Base-by-base conservation (phyloP, 169 alveolate species). In the Cryptosporidium tyzzeri region DNA sequence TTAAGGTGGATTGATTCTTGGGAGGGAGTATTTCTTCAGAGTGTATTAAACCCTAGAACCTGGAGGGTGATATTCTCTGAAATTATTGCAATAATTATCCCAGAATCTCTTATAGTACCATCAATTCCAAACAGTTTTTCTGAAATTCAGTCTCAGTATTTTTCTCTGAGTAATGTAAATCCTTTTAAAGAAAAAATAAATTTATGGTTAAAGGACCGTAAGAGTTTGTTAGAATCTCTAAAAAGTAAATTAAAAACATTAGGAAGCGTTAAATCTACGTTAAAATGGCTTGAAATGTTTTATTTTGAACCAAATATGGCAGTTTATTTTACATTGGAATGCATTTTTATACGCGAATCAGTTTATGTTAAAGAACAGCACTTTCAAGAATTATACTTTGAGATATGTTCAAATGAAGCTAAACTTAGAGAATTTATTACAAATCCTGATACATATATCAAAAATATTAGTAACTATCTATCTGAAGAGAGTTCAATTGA, bases 261-360 rank as follows among this genome's bases (percentile, higher is more conserved):
- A 41, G 44, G 18, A 9, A 62, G 26, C 1, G 16, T 21, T 26
- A 45, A 80, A 23, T 80, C 75, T 21, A 80, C 89, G 44, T 50
- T 41, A 16, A 39, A 62, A 26, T 80, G 89, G 89, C 45, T 80
- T 9, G 75, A 41, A n/a, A 59, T 62, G 59, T 80, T 62, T 65
- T 80, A 80, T 44, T 61, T 80, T 29, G 89, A 80, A 41, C 89
- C 89, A 12, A 62, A 41, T 26, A 62, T 80, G 75, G 29, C 89
- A 39, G 45, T 65, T 37, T 80, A 80, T 33, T 80, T 53, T 9
- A 65, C 62, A 6, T 18, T 80, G 3, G 75, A 80, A 45, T 41
- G 1, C 8, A 44, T 80, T 0, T 62, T 62, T 67, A 21, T 45
- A 16, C 45, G 21, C 3, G 80, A 45, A 18, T 37, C 41, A 21